These are phyloP conservation scores for Cochlearia excelsa DNA, from an alignment of 345 rosid genomes.

Conservation along the genomic window DNA sequence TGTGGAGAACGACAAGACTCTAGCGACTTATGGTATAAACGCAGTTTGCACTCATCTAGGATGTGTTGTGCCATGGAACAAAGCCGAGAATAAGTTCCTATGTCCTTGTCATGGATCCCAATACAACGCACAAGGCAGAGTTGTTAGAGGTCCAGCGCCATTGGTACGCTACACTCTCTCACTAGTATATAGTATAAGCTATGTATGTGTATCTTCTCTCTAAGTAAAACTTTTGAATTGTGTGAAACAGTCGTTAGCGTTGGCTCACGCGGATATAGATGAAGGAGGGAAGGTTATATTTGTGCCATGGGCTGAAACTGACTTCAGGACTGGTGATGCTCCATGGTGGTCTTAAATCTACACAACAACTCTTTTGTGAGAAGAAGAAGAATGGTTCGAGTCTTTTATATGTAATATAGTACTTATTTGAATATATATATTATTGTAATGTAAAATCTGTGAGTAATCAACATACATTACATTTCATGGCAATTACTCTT, in stretches of 20 bases:
- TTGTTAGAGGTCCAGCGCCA: conserved; percentile 97
- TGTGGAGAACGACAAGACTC: conserved; percentile 80
- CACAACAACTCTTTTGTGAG: conserved; percentile 14
- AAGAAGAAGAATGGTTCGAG: conserved; percentile 10
- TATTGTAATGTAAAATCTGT: conserved; percentile 26
- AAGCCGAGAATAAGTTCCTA: conserved; percentile 83
- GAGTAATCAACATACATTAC: conserved; percentile 18
- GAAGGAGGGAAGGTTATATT: conserved; percentile 83
- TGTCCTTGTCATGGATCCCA: conserved; percentile 98
- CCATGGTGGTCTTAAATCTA: conserved; percentile 86
- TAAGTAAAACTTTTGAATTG: no score
- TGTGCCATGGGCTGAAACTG: conserved; percentile 89
- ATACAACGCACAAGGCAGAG: conserved; percentile 93
- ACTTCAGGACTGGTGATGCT: conserved; percentile 93
- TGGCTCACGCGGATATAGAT: conserved; percentile 76
- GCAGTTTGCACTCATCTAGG: conserved; percentile 96
- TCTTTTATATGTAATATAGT: neutral
- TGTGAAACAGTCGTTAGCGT: conserved; percentile 37
- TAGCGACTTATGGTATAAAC: conserved; percentile 77
- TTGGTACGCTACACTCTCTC: conserved; percentile 49
- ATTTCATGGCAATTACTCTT: conserved; percentile 31
- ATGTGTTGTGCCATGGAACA: conserved; percentile 91
- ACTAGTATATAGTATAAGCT: no score
- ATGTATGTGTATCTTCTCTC: no score
- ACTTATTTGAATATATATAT: conserved; percentile 1